Evolutionary conservation across 805 yeast species (phyloP).

Genomic region (Debaryomyces castellii): DNA sequence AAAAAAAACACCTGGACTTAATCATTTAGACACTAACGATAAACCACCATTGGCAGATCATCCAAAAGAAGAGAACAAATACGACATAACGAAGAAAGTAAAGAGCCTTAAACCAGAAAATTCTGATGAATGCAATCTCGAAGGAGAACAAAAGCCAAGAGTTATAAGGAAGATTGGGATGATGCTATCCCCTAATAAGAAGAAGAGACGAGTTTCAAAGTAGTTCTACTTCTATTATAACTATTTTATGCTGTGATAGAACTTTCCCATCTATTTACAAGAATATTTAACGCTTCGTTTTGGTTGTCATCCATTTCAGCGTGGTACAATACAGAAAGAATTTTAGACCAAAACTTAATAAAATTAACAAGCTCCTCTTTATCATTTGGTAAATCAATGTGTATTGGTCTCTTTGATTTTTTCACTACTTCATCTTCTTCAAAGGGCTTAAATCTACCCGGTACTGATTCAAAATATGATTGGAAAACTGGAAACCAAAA

Average conservation of each 20-base stretch:
- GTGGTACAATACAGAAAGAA: constrained; percentile 44
- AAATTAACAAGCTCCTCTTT: constrained; percentile 24
- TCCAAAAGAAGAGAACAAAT: too few species aligned
- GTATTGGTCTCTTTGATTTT: constrained; percentile 15
- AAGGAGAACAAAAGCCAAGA: neutral
- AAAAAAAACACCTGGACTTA: too few species aligned
- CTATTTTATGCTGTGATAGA: neutral
- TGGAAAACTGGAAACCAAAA: constrained; percentile 61
- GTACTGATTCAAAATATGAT: constrained; percentile 36
- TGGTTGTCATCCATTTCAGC: constrained; percentile 25
- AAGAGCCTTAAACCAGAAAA: neutral
- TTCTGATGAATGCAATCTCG: neutral
- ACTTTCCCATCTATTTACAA: constrained; percentile 35
- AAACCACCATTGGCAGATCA: too few species aligned
- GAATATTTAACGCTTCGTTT: constrained; percentile 24
- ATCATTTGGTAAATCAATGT: constrained; percentile 24
- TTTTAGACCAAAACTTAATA: constrained; percentile 51
- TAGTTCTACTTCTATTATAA: neutral
- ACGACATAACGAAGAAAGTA: neutral
- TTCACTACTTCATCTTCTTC: constrained; percentile 14
- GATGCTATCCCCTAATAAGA: constrained; percentile 3
- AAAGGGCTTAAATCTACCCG: constrained; percentile 16
- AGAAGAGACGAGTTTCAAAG: neutral
- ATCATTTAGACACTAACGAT: neutral
- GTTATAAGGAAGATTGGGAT: neutral